phyloP scores from a whole-genome alignment of 2,329 filamentous ascomycete genomes.

The Coleophoma cylindrospora region DNA sequence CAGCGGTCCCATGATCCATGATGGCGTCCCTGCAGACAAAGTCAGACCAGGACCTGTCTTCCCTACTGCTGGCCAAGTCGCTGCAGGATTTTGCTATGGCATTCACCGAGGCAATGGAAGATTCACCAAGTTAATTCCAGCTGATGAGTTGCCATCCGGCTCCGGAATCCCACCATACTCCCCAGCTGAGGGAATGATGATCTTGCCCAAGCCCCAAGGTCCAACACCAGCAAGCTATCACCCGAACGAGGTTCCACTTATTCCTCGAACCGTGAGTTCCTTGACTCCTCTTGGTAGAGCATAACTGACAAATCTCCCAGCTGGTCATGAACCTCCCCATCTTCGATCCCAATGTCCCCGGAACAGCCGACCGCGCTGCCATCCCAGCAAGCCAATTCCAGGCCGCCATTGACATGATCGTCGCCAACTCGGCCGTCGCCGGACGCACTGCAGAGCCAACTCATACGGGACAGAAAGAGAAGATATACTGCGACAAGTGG shows the following conservation, averaged over 20 bases:
- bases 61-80: conserved; percentile 16
- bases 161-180: conserved; percentile 33
- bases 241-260: conserved; percentile 1
- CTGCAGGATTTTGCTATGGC: conserved; percentile 41
- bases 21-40: conserved; percentile 10
- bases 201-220: conserved; percentile 17
- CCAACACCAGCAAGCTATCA: conserved; percentile 5
- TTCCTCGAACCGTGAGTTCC: conserved; percentile 14
- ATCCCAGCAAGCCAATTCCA: conserved; percentile 3
- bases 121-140: conserved; percentile 49
- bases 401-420: conserved; percentile 14
- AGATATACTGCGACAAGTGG: conserved; percentile 87
- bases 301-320: conserved; percentile 6
- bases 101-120: conserved; percentile 47
- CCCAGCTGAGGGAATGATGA: conserved; percentile 23
- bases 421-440: conserved; percentile 3
- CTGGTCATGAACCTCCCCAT: conserved; percentile 2
- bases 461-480: conserved; percentile 31
- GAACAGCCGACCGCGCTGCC: background rate
- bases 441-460: background rate
- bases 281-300: background rate
- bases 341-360: background rate
- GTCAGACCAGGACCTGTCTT: conserved; percentile 16
- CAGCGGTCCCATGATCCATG: conserved; percentile 19
- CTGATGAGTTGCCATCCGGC: conserved; percentile 40